Evolutionary conservation across 2,329 filamentous ascomycete genomes (phyloP).

Genomic region (Cryphonectria parasitica): DNA sequence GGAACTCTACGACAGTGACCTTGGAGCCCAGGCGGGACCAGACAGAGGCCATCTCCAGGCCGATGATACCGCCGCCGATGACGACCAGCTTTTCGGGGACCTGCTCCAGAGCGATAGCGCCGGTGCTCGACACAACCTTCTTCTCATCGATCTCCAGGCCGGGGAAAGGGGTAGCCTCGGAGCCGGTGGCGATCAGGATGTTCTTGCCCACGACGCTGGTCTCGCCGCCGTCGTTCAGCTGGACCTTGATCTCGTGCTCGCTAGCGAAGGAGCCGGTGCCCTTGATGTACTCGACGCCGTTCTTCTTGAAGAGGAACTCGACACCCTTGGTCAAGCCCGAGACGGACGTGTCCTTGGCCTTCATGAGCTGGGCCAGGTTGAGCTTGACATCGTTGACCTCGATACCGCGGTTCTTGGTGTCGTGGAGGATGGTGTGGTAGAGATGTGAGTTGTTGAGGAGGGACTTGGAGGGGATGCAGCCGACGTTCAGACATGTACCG

Average conservation of each 20-base stretch:
- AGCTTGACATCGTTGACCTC: conserved; percentile 97
- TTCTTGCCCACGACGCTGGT: conserved; percentile 89
- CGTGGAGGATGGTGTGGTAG: conserved; percentile 95
- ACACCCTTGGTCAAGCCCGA: conserved; percentile 91
- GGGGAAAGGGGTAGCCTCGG: conserved; percentile 94
- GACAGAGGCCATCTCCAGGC: conserved; percentile 96
- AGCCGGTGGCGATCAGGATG: conserved; percentile 96
- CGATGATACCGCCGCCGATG: conserved; percentile 98
- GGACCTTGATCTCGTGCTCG: conserved; percentile 90
- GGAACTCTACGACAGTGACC: conserved; percentile 96
- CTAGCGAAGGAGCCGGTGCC: conserved; percentile 85
- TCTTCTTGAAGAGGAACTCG: conserved; percentile 99
- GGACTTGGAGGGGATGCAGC: conserved; percentile 98
- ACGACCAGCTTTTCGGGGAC: conserved; percentile 97
- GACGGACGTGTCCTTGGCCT: conserved; percentile 95
- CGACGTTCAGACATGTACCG: conserved; percentile 97
- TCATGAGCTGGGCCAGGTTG: conserved; percentile 95
- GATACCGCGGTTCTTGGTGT: conserved; percentile 96
- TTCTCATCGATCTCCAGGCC: conserved; percentile 96
- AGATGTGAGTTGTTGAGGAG: conserved; percentile 99
- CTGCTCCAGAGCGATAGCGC: conserved; percentile 84
- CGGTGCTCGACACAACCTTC: conserved; percentile 95
- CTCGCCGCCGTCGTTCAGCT: conserved; percentile 89
- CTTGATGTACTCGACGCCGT: conserved; percentile 97
- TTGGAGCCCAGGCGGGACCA: conserved; percentile 94